A percentile compares a stretch with the other conserved stretches of the same genome.
phyloP scores from a whole-genome alignment of 139 green algal genomes.

The Coccomyxa sp. region DNA sequence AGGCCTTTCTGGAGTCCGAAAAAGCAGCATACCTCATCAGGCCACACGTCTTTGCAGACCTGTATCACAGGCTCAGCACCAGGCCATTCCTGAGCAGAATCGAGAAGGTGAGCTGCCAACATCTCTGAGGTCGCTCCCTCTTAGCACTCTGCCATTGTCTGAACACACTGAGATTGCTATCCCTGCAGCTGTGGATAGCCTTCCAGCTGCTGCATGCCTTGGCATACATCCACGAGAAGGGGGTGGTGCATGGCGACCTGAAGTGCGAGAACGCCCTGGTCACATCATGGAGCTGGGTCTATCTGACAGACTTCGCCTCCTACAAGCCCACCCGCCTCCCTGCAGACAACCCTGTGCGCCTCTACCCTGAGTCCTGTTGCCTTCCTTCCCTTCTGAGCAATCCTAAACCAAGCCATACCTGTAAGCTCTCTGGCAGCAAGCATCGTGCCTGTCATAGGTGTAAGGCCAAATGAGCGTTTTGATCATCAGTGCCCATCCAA shows the following conservation, averaged over 20 bases:
- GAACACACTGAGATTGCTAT: too few species aligned
- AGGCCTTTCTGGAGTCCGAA: conserved; percentile 67
- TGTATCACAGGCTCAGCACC: conserved; percentile 86
- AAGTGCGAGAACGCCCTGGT: conserved; percentile 93
- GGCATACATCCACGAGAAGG: conserved; percentile 62
- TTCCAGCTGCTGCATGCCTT: conserved; percentile 88
- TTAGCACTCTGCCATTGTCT: not conserved
- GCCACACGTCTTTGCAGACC: conserved; percentile 79
- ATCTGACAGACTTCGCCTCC: conserved; percentile 87
- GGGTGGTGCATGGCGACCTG: conserved; percentile 92
- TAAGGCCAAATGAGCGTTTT: not conserved
- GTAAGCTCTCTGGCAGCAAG: too few species aligned
- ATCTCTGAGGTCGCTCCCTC: not conserved
- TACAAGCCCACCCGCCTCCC: conserved; percentile 91
- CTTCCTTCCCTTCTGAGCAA: too few species aligned
- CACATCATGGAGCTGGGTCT: conserved; percentile 90
- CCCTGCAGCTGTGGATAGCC: conserved; percentile 83
- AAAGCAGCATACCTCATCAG: conserved; percentile 73
- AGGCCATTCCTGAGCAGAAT: conserved; percentile 86
- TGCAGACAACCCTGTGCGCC: conserved; percentile 83
- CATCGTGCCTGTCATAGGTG: not conserved
- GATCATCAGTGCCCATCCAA: not conserved
- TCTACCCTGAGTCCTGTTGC: too few species aligned
- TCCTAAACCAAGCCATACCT: too few species aligned
- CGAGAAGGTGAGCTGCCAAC: conserved; percentile 72